Percentiles rank a stretch among this genome's conserved stretches.
phyloP scores from a whole-genome alignment of 2,329 filamentous ascomycete species.

The Fusarium bulbicola region DNA sequence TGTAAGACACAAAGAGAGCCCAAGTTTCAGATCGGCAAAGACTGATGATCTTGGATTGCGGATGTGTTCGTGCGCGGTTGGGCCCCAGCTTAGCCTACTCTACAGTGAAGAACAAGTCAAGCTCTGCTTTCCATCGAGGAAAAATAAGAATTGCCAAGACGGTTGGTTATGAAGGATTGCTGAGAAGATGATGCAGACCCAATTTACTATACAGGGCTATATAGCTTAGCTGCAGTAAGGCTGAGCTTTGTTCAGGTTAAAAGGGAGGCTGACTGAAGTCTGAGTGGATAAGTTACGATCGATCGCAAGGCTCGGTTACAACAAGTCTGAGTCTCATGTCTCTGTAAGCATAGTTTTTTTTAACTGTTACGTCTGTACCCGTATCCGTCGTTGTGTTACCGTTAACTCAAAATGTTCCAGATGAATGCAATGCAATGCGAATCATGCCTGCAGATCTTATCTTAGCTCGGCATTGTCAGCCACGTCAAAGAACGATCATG shows the following conservation, averaged over 20 bases:
- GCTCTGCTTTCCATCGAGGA: too few relatives aligned
- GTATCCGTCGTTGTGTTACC: neutral
- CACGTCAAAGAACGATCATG: slow-evolving; percentile 3
- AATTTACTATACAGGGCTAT: slow-evolving; percentile 5
- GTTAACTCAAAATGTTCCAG: neutral
- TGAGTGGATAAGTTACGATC: slow-evolving; percentile 9
- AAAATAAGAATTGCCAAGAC: neutral
- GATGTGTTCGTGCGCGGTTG: neutral
- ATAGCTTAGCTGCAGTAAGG: slow-evolving; percentile 20
- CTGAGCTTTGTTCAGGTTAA: slow-evolving; percentile 15
- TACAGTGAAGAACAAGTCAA: too few relatives aligned
- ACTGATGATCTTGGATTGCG: neutral
- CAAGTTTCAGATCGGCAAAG: neutral
- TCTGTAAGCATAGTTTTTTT: neutral
- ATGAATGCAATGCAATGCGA: neutral
- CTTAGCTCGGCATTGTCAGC: neutral
- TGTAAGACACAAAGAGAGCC: neutral
- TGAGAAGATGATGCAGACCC: slow-evolving; percentile 9
- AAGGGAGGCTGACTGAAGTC: slow-evolving; percentile 16
- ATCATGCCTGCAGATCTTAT: slow-evolving; percentile 1
- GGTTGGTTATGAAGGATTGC: slow-evolving; percentile 11
- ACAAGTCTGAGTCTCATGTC: neutral
- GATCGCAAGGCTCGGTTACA: neutral
- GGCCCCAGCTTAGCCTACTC: neutral
- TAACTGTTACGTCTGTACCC: neutral